Conservation (phyloP, 2,329 filamentous ascomycete species). For the Lomentospora prolificans region DNA sequence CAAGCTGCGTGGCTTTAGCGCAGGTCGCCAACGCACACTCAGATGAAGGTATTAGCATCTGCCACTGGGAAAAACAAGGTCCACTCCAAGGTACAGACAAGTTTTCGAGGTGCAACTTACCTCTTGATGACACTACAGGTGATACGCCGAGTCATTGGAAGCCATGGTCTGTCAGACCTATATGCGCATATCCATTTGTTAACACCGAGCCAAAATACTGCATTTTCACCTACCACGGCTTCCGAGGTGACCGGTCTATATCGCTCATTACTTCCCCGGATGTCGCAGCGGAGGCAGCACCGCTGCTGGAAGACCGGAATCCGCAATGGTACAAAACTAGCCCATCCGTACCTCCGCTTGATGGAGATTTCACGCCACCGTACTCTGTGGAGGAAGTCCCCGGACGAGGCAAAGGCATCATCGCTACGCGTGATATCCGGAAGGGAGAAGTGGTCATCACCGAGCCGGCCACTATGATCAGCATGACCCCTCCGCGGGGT, state of each 20-base stretch:
- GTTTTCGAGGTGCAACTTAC: neutral
- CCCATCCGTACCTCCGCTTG: neutral
- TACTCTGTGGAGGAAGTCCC: conserved; percentile 20
- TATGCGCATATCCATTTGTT: neutral
- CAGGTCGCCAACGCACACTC: too few species aligned
- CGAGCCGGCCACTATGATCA: conserved; percentile 22
- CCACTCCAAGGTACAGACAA: neutral
- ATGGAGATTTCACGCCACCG: conserved; percentile 8
- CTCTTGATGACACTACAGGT: neutral
- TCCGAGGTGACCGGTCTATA: neutral
- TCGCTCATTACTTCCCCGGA: conserved; percentile 2
- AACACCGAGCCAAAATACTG: conserved; percentile 1
- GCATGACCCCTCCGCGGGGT: neutral
- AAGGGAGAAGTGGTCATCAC: conserved; percentile 24
- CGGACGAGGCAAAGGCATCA: conserved; percentile 23
- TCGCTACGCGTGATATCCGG: conserved; percentile 22
- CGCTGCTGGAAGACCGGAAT: neutral
- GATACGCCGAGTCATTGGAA: neutral
- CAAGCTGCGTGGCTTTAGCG: too few species aligned
- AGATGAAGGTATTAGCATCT: neutral
- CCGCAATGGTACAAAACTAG: conserved; percentile 1
- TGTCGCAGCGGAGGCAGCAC: neutral
- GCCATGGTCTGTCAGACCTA: neutral
- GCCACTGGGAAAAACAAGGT: neutral
- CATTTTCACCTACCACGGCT: neutral